Evolutionary conservation across 1,284 basidiomycete genomes (phyloP).

Genomic region (Pseudozyma sp.): DNA sequence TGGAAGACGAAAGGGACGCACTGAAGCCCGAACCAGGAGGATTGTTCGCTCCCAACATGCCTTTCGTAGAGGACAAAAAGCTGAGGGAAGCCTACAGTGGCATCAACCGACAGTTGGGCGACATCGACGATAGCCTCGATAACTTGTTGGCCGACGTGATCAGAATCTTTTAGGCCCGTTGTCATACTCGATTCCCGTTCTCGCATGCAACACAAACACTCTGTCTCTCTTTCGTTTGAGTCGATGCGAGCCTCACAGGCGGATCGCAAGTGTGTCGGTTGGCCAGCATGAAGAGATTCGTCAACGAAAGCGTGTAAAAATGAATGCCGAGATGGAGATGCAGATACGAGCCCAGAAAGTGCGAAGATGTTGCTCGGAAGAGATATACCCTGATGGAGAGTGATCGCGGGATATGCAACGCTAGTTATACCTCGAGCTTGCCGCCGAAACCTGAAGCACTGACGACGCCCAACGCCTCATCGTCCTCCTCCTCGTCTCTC

Average conservation of each 20-base stretch:
- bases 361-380: not conserved
- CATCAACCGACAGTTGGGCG: slow-evolving; percentile 34
- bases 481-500: slow-evolving; percentile 3
- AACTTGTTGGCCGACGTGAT: slow-evolving; percentile 41
- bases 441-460: slow-evolving; percentile 35
- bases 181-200: too few species aligned
- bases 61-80: slow-evolving; percentile 40
- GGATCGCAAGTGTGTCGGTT: too few species aligned
- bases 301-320: too few species aligned
- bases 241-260: too few species aligned
- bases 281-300: too few species aligned
- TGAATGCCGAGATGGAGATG: too few species aligned
- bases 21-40: slow-evolving; percentile 46
- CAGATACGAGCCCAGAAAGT: too few species aligned
- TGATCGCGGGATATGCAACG: not conserved
- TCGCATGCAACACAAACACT: too few species aligned
- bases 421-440: slow-evolving; percentile 5
- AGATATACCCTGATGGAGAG: not conserved
- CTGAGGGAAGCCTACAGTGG: slow-evolving; percentile 38
- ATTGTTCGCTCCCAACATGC: slow-evolving; percentile 48
- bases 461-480: slow-evolving; percentile 36
- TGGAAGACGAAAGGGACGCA: slow-evolving; percentile 24
- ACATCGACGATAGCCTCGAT: slow-evolving; percentile 46
- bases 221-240: too few species aligned
- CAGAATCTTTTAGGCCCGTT: slow-evolving; percentile 23